Base-by-base conservation (phyloP, 768 basidiomycete species). In the Paxillus involutus region DNA sequence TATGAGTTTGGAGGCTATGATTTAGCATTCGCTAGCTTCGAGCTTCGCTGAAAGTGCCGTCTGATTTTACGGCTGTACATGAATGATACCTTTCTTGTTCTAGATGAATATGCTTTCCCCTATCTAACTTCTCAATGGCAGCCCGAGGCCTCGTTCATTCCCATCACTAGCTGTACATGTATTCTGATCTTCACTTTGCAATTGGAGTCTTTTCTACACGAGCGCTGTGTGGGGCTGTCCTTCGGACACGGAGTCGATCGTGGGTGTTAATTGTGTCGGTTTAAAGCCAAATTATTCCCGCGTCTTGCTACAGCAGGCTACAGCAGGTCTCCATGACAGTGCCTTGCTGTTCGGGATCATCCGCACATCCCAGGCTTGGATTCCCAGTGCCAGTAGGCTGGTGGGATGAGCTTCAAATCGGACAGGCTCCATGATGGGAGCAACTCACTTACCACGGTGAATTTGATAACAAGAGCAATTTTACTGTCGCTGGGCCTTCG, bases 1-100 rank as follows among this genome's bases (percentile, higher is more conserved):
- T 99, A 99, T 76, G 94, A 96, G 70, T 94, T 98, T 68, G 90
- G 91, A 44, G 93, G 88, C 49, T 94, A 94, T 68, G 91, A 92
- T 68, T 77, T 94, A 56, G 91, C 91, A 14, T 94, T 93, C 69
- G 89, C 92, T 39, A 92, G 86, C 68, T 94, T 93, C 71, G 89
- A 92, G 71, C 66, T 77, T 64, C 70, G 71, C 58, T 74, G 63
- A 72, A 50, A 54, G 52, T 44, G 45, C 26, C 44, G 47, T 53
- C 44, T 51, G 36, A 50, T 58, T 45, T 33, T 41, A 51, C 35
- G 55, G 42, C 52, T 24, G 59, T 47, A 53, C 42, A 60, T 49
- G 47, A 51, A 56, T 52, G 56, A 59, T 67, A 37, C 63, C 61
- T 56, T 37, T 51, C 53, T 43, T 47, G 56, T 52, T 57, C 19